phyloP scores from a whole-genome alignment of 805 yeast species.

The Zygosaccharomyces gambellarensis region DNA sequence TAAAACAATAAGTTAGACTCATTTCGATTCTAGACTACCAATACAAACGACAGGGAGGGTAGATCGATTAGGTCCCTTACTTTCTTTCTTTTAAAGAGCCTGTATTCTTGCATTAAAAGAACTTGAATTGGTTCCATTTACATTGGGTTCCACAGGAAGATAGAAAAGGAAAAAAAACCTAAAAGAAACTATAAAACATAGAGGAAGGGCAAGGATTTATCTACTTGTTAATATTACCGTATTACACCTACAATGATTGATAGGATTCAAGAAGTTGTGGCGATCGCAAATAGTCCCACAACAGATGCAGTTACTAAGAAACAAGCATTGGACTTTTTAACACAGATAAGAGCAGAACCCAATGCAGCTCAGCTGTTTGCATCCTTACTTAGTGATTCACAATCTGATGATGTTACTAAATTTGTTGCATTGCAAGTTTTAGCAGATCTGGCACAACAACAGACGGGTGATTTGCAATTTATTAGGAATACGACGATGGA shows the following conservation, averaged over 20 bases:
- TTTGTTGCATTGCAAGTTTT: slow-evolving; percentile 34
- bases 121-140: neutral
- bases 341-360: slow-evolving; percentile 26
- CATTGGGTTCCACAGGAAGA: neutral
- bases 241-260: slow-evolving; percentile 18
- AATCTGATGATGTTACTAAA: slow-evolving; percentile 27
- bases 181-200: neutral
- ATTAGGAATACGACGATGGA: slow-evolving; percentile 25
- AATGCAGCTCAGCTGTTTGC: slow-evolving; percentile 28
- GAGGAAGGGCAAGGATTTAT: neutral
- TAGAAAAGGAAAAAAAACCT: neutral
- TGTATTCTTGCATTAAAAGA: neutral
- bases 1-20: neutral
- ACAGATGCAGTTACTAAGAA: slow-evolving; percentile 57
- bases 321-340: slow-evolving; percentile 41
- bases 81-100: neutral
- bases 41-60: neutral
- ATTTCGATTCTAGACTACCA: neutral
- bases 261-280: slow-evolving; percentile 86
- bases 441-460: slow-evolving; percentile 21
- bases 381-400: slow-evolving; percentile 23
- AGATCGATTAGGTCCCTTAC: neutral
- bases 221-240: neutral
- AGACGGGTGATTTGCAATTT: slow-evolving; percentile 13
- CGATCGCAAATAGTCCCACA: slow-evolving; percentile 69